Base-by-base conservation (phyloP, 2,329 filamentous ascomycete species). In the Aspergillus sp. region DNA sequence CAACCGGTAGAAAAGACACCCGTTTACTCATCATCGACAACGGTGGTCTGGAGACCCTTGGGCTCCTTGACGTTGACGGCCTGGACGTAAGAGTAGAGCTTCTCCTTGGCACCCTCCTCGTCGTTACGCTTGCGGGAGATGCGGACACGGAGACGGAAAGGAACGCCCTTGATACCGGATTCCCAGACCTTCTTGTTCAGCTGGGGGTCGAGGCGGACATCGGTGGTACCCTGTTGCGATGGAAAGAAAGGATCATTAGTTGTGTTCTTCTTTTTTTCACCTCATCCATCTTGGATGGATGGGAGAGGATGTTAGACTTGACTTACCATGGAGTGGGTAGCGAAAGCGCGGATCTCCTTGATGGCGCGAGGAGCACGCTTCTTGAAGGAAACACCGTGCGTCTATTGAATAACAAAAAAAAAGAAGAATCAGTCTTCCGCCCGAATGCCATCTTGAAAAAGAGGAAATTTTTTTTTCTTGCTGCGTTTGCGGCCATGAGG, bases 181-280 rank as follows among this genome's bases (percentile, higher is more conserved):
- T 99, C 95, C 95, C 95, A 99, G 80, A 99, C 93, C 88, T 99
- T 98, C 91, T 99, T 99, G 90, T 99, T 99, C 77, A 99, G 84
- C 84, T 95, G 90, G 76, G 95, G 95, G 87, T 99, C 95, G 77
- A 99, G 83, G 74, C 95, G 95, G 83, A 99, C 95, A 79, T 99
- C 95, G 76, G 86, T 82, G 82, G 95, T 99, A 78, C 93, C 93
- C 95, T 99, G 47, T 52, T 23, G 11, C 23, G 14, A 6, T 15
- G 5, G 46, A 53, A 31, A 60, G 17, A 25, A n/a, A 17, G 21
- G 3, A 23, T 35, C 52, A 37, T 52, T 47, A 40, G 45, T 31
- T 45, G 35, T 31, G 21, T 33, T n/a, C 9, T 39, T 37, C 14
- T 1, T 2, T 37, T 35, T 35, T 12, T n/a, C 35, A 15, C 15